Percentiles rank a stretch among this genome's conserved stretches.
Evolutionary conservation across 1,139 yeast genomes (phyloP).

Genomic region (Tardiomyces depauwii): DNA sequence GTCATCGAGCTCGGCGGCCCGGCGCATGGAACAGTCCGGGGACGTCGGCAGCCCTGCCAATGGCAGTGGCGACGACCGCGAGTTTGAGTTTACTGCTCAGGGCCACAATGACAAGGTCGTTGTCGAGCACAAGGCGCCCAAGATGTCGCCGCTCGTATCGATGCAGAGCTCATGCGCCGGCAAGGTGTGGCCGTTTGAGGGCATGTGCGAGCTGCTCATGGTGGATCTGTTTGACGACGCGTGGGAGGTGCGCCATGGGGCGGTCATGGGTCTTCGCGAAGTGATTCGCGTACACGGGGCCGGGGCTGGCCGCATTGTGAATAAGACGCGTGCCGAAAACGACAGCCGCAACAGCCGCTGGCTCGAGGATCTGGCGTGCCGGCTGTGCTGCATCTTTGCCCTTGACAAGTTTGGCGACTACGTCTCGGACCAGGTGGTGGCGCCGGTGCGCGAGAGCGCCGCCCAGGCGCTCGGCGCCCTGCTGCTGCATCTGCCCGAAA

Average conservation of each 20-base stretch:
- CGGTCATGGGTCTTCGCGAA: slow-evolving; percentile 87
- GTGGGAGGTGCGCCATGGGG: slow-evolving; percentile 97
- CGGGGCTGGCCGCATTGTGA: slow-evolving; percentile 75
- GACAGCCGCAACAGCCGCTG: slow-evolving; percentile 53
- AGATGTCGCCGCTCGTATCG: slow-evolving; percentile 58
- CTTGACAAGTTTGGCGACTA: slow-evolving; percentile 95
- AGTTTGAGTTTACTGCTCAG: slow-evolving; percentile 40
- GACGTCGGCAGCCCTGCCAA: slow-evolving; percentile 2
- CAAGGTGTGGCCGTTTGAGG: slow-evolving; percentile 90
- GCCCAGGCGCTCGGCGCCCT: slow-evolving; percentile 93
- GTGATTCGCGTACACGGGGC: slow-evolving; percentile 72
- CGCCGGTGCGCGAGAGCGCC: slow-evolving; percentile 94
- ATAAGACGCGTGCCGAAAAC: slow-evolving; percentile 51
- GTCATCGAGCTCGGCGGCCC: slow-evolving; percentile 65
- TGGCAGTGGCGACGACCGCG: slow-evolving; percentile 5
- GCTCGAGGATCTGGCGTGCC: slow-evolving; percentile 79
- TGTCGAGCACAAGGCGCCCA: slow-evolving; percentile 64
- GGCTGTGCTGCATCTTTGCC: slow-evolving; percentile 79
- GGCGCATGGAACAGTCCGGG: slow-evolving; percentile 31
- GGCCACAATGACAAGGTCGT: slow-evolving; percentile 74
- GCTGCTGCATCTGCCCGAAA: slow-evolving; percentile 54
- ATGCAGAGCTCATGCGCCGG: slow-evolving; percentile 44
- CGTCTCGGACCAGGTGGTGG: slow-evolving; percentile 95
- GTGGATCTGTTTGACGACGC: slow-evolving; percentile 72
- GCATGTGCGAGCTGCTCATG: slow-evolving; percentile 79